A percentile compares a stretch with the other conserved stretches of the same genome.
phyloP scores from a whole-genome alignment of 768 basidiomycete species.

The Amanita rubescens region DNA sequence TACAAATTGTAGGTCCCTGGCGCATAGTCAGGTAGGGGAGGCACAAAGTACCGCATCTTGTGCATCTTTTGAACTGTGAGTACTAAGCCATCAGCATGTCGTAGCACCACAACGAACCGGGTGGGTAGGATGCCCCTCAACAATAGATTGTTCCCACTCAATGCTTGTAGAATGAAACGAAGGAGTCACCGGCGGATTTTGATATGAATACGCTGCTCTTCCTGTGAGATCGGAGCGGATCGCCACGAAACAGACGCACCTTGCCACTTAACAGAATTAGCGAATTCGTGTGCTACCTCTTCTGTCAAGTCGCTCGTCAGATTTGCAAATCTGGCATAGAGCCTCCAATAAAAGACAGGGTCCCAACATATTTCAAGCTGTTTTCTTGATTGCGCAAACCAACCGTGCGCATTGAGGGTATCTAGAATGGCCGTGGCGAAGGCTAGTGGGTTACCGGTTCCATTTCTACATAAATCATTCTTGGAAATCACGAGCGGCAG shows the following conservation, averaged over 20 bases:
- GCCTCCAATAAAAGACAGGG: conserved; percentile 36
- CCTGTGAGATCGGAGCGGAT: not conserved
- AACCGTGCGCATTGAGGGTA: conserved; percentile 19
- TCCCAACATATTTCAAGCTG: conserved; percentile 22
- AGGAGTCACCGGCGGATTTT: conserved; percentile 39
- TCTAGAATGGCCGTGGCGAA: not conserved
- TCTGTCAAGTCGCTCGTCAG: conserved; percentile 25
- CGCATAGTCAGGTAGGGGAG: conserved; percentile 36
- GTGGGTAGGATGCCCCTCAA: conserved; percentile 55
- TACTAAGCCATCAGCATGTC: not conserved
- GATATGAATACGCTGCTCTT: conserved; percentile 36
- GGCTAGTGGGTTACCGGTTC: not conserved
- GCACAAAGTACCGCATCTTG: conserved; percentile 44
- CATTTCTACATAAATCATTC: conserved; percentile 4
- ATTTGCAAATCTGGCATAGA: conserved; percentile 29
- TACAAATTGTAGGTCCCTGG: conserved; percentile 46
- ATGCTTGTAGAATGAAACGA: conserved; percentile 40
- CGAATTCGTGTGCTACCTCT: conserved; percentile 41
- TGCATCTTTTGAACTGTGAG: conserved; percentile 38
- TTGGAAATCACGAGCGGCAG: conserved; percentile 17
- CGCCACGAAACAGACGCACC: conserved; percentile 21
- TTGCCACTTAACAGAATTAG: conserved; percentile 48
- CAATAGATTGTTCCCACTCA: conserved; percentile 54
- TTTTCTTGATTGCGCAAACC: conserved; percentile 16
- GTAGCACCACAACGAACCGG: conserved; percentile 30